Evolutionary conservation across 208 protist genomes (phyloP).

Genomic region (Wallacemonas sp.): DNA sequence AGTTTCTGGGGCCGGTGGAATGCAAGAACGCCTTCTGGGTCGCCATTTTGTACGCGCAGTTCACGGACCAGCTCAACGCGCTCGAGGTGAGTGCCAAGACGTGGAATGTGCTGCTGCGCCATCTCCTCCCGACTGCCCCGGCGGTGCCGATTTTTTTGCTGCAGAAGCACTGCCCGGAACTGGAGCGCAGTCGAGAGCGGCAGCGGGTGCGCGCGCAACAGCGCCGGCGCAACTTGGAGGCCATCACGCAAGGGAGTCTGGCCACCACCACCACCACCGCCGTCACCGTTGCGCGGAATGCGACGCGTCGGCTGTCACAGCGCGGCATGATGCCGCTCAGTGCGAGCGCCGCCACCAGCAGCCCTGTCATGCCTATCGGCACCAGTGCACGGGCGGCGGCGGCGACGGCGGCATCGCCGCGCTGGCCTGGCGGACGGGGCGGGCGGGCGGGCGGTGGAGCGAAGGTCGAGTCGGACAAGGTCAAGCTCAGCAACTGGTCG

Average conservation of each 20-base stretch:
- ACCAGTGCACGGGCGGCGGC: no score
- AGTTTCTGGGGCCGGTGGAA: constrained; percentile 46
- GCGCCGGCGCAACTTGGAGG: constrained; percentile 11
- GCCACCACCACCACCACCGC: background rate
- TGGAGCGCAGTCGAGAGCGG: constrained; percentile 11
- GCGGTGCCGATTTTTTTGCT: constrained; percentile 74
- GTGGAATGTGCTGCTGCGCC: constrained; percentile 67
- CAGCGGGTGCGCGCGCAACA: constrained; percentile 9
- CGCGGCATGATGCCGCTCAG: no score
- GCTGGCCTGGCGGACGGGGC: background rate
- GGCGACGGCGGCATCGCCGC: background rate
- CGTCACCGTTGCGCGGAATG: background rate
- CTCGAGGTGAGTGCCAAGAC: constrained; percentile 36
- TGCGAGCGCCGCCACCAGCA: no score
- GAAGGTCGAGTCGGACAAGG: background rate
- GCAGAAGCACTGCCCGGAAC: constrained; percentile 25
- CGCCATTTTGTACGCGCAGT: constrained; percentile 77
- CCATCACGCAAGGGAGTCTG: background rate
- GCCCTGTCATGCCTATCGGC: no score
- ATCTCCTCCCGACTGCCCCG: constrained; percentile 68
- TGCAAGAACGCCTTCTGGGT: constrained; percentile 82
- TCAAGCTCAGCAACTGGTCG: constrained; percentile 42
- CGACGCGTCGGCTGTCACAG: background rate
- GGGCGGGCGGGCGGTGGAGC: background rate
- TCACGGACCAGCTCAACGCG: constrained; percentile 53